phyloP scores from a whole-genome alignment of 192 early-diverging fungal species.

The Mortierella hygrophila region DNA sequence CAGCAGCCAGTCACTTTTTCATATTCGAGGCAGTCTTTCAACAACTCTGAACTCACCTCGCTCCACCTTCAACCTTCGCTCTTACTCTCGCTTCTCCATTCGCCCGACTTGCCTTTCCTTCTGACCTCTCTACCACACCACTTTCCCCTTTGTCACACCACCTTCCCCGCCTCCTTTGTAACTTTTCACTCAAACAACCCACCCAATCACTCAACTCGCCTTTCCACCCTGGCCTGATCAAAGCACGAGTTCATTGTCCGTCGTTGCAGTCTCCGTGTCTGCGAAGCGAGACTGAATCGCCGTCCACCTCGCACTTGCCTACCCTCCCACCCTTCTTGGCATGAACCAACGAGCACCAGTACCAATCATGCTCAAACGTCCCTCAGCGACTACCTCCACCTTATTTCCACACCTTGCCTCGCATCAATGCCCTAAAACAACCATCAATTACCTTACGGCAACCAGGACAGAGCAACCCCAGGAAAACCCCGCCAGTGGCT shows the following conservation, averaged over 20 bases:
- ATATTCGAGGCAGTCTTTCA: background rate
- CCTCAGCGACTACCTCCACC: too few relatives aligned
- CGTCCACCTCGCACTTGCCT: background rate
- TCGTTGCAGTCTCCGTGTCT: slow-evolving; percentile 2
- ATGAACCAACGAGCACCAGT: background rate
- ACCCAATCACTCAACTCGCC: too few relatives aligned
- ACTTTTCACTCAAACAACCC: too few relatives aligned
- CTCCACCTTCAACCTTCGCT: background rate
- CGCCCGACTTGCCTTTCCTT: too few relatives aligned
- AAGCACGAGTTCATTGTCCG: background rate
- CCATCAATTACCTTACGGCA: background rate
- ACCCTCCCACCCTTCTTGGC: background rate
- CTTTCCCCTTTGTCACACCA: too few relatives aligned
- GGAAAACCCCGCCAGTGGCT: background rate
- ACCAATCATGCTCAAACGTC: too few relatives aligned
- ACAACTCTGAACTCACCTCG: background rate
- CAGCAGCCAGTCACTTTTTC: background rate
- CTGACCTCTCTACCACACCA: too few relatives aligned
- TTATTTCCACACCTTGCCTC: too few relatives aligned
- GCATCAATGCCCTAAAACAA: background rate
- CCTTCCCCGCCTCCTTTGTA: too few relatives aligned
- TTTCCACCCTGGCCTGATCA: background rate
- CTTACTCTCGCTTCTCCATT: too few relatives aligned
- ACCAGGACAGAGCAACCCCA: background rate
- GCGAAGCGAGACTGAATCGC: slow-evolving; percentile 8